Evolutionary conservation across 441 rosid genomes (phyloP).

Genomic region (Kokia cookei): DNA sequence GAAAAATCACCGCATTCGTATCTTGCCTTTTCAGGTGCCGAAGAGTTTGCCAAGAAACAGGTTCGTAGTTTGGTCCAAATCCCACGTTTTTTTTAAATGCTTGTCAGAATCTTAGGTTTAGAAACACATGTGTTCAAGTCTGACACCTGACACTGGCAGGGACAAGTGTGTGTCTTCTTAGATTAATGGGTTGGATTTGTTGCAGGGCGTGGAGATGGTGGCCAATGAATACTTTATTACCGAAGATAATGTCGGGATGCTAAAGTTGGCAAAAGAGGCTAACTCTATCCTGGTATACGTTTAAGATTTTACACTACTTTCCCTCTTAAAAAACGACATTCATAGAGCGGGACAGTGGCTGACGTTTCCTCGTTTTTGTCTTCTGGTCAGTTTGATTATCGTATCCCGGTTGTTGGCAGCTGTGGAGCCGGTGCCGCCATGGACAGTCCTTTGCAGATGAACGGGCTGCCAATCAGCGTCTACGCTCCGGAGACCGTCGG

Average conservation of each 20-base stretch:
- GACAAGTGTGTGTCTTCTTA: background rate
- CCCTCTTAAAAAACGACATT: background rate
- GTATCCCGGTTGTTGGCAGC: constrained; percentile 42
- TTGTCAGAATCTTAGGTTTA: background rate
- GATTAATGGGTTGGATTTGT: background rate
- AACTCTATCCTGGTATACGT: constrained; percentile 72
- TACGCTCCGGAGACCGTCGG: constrained; percentile 95
- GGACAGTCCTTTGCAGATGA: constrained; percentile 61
- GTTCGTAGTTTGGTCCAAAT: constrained; percentile 17
- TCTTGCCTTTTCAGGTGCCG: constrained; percentile 86
- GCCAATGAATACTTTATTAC: constrained; percentile 77
- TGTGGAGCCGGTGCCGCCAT: constrained; percentile 55
- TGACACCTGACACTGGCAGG: background rate
- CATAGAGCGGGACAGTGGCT: background rate
- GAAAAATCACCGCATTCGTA: constrained; percentile 95
- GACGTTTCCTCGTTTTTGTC: background rate
- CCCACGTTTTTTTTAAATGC: background rate
- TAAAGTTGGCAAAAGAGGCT: constrained; percentile 78
- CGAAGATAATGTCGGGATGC: constrained; percentile 74
- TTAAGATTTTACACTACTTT: background rate
- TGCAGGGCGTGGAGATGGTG: constrained; percentile 71
- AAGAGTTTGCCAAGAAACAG: constrained; percentile 80
- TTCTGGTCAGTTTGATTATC: constrained; percentile 69
- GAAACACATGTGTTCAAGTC: background rate
- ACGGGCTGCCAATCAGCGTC: constrained; percentile 80